These are phyloP conservation scores for Ustilago crameri DNA, from an alignment of 1,284 basidiomycete genomes.

Conservation along the genomic window DNA sequence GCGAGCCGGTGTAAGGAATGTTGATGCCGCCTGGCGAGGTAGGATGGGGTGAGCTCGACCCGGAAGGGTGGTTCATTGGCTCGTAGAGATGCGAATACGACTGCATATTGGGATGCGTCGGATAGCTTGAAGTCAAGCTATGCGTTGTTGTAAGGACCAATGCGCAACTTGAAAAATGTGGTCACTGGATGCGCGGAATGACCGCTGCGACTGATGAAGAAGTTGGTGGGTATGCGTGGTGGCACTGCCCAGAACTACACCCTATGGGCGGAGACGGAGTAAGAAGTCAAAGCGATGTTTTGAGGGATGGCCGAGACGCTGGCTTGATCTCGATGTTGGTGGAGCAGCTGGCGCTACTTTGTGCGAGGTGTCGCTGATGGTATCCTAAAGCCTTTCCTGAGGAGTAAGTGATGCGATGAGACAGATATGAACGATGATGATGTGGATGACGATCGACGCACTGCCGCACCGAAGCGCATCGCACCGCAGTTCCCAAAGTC, in stretches of 20 bases:
- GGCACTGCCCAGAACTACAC: slow-evolving; percentile 1
- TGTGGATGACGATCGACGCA: slow-evolving; percentile 4
- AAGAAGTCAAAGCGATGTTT: background rate
- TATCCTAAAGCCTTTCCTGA: background rate
- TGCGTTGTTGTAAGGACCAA: background rate
- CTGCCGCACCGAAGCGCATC: no score
- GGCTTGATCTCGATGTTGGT: background rate
- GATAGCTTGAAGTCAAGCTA: background rate
- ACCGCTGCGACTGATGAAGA: background rate
- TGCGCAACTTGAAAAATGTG: no score
- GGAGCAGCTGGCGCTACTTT: background rate
- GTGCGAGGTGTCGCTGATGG: slow-evolving; percentile 2
- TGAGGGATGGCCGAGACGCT: background rate
- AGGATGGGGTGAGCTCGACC: slow-evolving; percentile 32
- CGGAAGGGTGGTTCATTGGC: slow-evolving; percentile 23
- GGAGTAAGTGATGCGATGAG: background rate
- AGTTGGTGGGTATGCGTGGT: background rate
- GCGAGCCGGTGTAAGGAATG: slow-evolving; percentile 41
- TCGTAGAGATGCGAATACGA: slow-evolving; percentile 51
- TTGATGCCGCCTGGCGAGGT: slow-evolving; percentile 45
- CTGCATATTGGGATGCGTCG: slow-evolving; percentile 14
- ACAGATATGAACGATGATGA: background rate
- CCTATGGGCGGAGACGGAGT: background rate
- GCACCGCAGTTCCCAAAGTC: background rate
- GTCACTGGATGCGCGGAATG: no score